Percentiles rank a stretch among this genome's conserved stretches.
phyloP scores from a whole-genome alignment of 179 eudicot genomes.

The Corrigiola litoralis region DNA sequence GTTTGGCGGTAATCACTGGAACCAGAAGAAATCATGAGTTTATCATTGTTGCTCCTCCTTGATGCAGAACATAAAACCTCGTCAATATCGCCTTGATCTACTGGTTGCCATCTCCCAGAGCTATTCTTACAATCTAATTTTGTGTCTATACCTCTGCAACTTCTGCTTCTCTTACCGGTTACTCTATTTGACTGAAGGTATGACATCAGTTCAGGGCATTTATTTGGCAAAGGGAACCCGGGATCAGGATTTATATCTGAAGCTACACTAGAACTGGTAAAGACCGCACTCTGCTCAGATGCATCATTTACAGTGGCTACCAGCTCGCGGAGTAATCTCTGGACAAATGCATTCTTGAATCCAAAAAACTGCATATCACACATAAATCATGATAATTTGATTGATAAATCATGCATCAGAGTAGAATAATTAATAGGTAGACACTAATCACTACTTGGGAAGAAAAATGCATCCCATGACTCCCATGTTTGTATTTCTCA shows the following conservation, averaged over 20 bases:
- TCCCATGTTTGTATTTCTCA: not conserved
- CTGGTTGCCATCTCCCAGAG: constrained; percentile 25
- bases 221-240: constrained; percentile 20
- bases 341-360: constrained; percentile 80
- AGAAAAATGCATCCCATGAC: not conserved
- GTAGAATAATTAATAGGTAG: not conserved
- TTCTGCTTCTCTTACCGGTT: constrained; percentile 69
- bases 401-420: not conserved
- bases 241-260: constrained; percentile 28
- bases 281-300: constrained; percentile 32
- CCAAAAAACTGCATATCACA: constrained; percentile 76
- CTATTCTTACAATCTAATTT: constrained; percentile 16
- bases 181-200: constrained; percentile 32
- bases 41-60: constrained; percentile 15
- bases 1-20: constrained; percentile 14
- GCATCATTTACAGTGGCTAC: constrained; percentile 57
- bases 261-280: constrained; percentile 31
- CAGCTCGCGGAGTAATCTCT: constrained; percentile 84
- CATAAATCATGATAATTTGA: constrained; percentile 4
- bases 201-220: constrained; percentile 34
- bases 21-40: constrained; percentile 20
- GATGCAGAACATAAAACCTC: constrained; percentile 12
- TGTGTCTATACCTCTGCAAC: constrained; percentile 21
- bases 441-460: not conserved
- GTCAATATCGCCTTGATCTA: constrained; percentile 15